Base-by-base conservation (phyloP, 495 filamentous ascomycete species). In the Xylaria sp. region DNA sequence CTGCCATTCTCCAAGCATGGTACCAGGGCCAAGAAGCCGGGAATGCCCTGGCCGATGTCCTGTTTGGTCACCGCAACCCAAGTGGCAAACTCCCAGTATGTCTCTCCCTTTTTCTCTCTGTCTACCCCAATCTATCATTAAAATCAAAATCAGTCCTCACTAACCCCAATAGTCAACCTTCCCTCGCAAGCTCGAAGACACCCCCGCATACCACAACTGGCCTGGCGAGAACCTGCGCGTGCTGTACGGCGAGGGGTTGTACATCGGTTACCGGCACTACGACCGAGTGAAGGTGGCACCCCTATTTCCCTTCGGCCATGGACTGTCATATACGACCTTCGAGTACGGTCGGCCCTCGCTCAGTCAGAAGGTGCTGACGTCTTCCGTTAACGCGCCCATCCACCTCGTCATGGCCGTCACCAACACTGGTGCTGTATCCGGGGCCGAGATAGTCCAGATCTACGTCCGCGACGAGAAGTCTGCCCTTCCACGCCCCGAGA, bases 21-120 rank as follows among this genome's bases (percentile, higher is more conserved):
- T 92, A 92, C 68, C 89, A 91, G 71, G 94, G 96, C 0, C 91
- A 98, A 78, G 95, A 98, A 80, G 93, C 92, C 24, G 96, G 96
- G 1, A 93, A 95, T 71, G 92, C 95, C 1, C 80, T 99, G 15
- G 87, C 89, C 0, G 95, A 97, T 77, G 90, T 98, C 24, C 84
- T 99, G 3, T 96, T 97, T 70, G 96, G 95, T 5, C 86, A 89
- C 14, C 84, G 88, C 26, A 95, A 95, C 76, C 95, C 94, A 8
- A 95, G 92, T 64, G 96, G 96, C 2, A 93, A 93, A 48, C 86
- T 98, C 12, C 96, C 96, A 17, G 90, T 85, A 74, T 70, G 81
- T 70, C 57, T 9, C 17, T 3, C 44, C 64, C 21, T 17, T 14
- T 14, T 7, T 2, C n/a, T 21, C 40, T 14, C 15, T 14, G 35